Evolutionary conservation across 768 basidiomycete species (phyloP).

Genomic region (Tylopilus subfusipes): DNA sequence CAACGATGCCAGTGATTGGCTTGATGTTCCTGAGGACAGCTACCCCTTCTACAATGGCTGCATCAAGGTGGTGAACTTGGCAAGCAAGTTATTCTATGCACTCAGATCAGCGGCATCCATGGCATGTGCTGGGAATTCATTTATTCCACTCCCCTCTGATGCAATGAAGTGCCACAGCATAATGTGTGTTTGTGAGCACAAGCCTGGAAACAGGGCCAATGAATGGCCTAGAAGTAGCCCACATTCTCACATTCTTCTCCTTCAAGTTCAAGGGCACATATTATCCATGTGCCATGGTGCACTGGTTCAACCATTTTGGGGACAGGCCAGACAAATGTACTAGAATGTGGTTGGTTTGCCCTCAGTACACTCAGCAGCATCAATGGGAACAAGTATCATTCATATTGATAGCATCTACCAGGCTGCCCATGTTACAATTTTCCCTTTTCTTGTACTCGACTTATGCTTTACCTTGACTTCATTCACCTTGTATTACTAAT

Average conservation of each 20-base stretch:
- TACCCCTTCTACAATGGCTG: not conserved
- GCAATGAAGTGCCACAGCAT: not conserved
- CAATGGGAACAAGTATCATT: not conserved
- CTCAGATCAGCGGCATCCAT: not conserved
- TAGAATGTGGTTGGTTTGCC: constrained; percentile 30
- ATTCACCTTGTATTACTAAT: too few species aligned
- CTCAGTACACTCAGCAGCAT: not conserved
- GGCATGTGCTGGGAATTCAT: not conserved
- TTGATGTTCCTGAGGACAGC: too few species aligned
- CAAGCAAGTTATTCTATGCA: not conserved
- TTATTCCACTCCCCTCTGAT: not conserved
- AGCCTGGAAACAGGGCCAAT: constrained; percentile 6
- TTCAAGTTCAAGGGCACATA: constrained; percentile 2
- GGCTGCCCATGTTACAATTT: not conserved
- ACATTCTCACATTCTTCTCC: constrained; percentile 22
- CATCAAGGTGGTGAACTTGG: not conserved
- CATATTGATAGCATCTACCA: not conserved
- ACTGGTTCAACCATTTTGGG: constrained; percentile 19
- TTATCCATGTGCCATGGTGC: constrained; percentile 20
- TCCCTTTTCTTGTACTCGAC: too few species aligned
- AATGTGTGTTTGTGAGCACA: constrained; percentile 24
- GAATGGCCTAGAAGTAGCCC: constrained; percentile 17
- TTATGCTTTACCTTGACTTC: too few species aligned
- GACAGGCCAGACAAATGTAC: constrained; percentile 24
- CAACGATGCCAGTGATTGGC: too few species aligned